These are phyloP conservation scores for Tilletia caries DNA, from an alignment of 1,284 basidiomycete species.

Conservation along the genomic window DNA sequence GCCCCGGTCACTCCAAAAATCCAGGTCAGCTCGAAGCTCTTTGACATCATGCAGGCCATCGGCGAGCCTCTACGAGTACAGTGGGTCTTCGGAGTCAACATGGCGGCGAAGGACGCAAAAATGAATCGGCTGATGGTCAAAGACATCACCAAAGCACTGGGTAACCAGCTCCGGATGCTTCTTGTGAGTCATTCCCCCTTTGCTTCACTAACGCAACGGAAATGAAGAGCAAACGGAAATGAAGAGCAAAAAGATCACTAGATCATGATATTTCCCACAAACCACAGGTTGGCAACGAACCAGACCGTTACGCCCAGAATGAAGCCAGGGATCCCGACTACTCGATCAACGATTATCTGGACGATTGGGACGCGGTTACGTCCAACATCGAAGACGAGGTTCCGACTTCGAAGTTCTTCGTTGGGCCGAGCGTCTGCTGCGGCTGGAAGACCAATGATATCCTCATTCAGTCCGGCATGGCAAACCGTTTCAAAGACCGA, in stretches of 20 bases:
- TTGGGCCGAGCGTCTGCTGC: constrained; percentile 64
- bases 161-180: constrained; percentile 15
- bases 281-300: constrained; percentile 66
- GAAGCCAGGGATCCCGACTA: constrained; percentile 55
- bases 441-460: constrained; percentile 55
- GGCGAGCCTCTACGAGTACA: neutral
- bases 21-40: constrained; percentile 16
- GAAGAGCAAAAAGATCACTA: neutral
- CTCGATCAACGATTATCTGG: constrained; percentile 57
- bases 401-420: constrained; percentile 22
- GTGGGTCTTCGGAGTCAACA: constrained; percentile 24
- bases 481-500: constrained; percentile 15
- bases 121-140: constrained; percentile 25
- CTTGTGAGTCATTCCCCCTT: no score
- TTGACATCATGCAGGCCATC: constrained; percentile 15
- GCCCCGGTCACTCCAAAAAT: constrained; percentile 22
- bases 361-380: constrained; percentile 59
- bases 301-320: constrained; percentile 41
- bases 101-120: constrained; percentile 16
- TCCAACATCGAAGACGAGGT: constrained; percentile 4
- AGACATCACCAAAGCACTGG: neutral
- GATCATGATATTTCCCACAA: neutral
- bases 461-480: constrained; percentile 9
- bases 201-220: no score
- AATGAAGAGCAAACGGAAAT: neutral